Evolutionary conservation across 345 rosid species (phyloP), one percentile per base, ranked within the genome.

Genomic region (Garcia nutans): DNA sequence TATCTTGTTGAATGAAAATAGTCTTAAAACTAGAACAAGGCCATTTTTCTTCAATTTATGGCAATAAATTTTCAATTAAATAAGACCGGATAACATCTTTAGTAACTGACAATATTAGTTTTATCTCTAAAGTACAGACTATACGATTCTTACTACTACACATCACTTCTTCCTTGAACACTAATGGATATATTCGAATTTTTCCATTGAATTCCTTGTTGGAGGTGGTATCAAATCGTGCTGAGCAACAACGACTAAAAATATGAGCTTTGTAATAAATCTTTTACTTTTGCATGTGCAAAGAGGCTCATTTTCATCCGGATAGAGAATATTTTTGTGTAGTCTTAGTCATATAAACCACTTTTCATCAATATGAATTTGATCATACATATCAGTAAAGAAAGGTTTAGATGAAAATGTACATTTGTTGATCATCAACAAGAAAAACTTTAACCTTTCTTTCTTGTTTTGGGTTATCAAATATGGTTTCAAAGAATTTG

Each of bases 1-100:
- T 64, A 33, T 64, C 47, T 19, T 64, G 68, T 37, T 64, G 68
- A 64, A 64, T 64, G 31, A 31, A 37, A 7, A 64, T 65, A 19
- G 13, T 65, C n/a, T 8, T 42, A 42, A 5, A 17, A 7, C 16
- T n/a, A 42, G 10, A 42, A n/a, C 2, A 1, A 20, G 52, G 26
- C 69, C 26, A 65, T 37, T 65, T 65, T 1, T 37, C 13, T 42
- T 42, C 20, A 2, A 41, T 42, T 17, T 15, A 19, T 6, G 50
- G 69, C 24, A 65, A 20, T 2, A 65, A 41, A 0, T 65, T 65
- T 19, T 65, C 52, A 17, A 42, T 65, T 15, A 42, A 0, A n/a
- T 28, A 65, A 5, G 69, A 17, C 1, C 24, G 7, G 3, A 20
- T 65, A 4, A 65, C 52, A 17, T 65, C 3, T 65, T 65, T 37